These are phyloP conservation scores for Miscanthus lutarioriparius DNA, from an alignment of 176 grass and related monocot species.

Conservation along the genomic window DNA sequence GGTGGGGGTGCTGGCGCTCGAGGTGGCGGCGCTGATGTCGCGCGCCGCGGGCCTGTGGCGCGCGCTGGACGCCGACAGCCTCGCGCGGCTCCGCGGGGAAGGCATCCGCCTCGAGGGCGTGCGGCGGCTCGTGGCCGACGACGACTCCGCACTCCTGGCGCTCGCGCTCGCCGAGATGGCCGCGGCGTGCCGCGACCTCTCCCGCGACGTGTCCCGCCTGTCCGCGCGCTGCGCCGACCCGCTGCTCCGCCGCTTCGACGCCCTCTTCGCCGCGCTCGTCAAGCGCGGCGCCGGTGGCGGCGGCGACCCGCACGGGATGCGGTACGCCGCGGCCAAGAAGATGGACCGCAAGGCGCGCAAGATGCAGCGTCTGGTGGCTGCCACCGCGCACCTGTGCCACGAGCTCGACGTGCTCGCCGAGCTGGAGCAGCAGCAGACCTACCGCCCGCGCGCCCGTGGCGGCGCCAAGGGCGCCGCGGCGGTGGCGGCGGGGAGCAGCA, in stretches of 20 bases:
- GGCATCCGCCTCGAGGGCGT: constrained; percentile 63
- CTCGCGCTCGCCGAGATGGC: constrained; percentile 61
- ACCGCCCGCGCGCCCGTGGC: too few species aligned
- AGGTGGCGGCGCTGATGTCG: constrained; percentile 66
- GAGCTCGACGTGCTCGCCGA: constrained; percentile 79
- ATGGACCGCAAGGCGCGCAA: constrained; percentile 83
- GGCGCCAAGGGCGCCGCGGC: too few species aligned
- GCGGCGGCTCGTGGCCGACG: constrained; percentile 53
- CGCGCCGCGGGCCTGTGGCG: constrained; percentile 61
- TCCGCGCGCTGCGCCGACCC: constrained; percentile 54
- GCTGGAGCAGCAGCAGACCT: constrained; percentile 54
- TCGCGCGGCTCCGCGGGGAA: constrained; percentile 40
- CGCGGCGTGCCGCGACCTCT: constrained; percentile 28
- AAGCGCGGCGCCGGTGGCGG: background rate
- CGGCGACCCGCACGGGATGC: constrained; percentile 50
- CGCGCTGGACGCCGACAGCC: constrained; percentile 41
- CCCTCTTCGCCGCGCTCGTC: constrained; percentile 52
- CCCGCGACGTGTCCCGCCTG: constrained; percentile 38
- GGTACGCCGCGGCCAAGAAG: constrained; percentile 51
- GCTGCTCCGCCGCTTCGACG: constrained; percentile 52
- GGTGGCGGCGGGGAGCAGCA: too few species aligned
- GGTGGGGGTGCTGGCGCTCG: constrained; percentile 58
- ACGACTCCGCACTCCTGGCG: constrained; percentile 53
- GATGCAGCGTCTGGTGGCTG: constrained; percentile 66
- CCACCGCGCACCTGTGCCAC: constrained; percentile 51